Conservation (phyloP, 768 basidiomycete species). For the Saitozyma podzolica region DNA sequence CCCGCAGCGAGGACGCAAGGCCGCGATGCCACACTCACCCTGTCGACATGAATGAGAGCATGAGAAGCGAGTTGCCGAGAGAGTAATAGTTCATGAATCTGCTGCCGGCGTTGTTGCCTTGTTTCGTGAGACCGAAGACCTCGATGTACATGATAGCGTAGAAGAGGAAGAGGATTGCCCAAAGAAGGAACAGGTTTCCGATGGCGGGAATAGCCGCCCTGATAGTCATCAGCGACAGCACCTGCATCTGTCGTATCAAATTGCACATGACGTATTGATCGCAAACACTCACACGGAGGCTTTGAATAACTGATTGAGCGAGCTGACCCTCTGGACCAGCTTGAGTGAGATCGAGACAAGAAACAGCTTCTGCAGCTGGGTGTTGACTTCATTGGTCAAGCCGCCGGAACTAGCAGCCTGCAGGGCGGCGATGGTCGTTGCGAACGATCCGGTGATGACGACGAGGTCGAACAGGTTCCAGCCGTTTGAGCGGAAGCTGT, state of each 20-base stretch:
- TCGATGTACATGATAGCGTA: constrained; percentile 86
- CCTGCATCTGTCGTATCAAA: constrained; percentile 14
- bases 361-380: constrained; percentile 62
- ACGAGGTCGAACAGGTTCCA: constrained; percentile 92
- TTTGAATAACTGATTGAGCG: constrained; percentile 93
- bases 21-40: constrained; percentile 63
- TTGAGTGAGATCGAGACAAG: constrained; percentile 92
- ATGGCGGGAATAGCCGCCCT: constrained; percentile 87
- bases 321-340: constrained; percentile 81
- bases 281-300: constrained; percentile 72
- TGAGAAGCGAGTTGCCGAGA: constrained; percentile 75
- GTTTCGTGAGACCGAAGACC: constrained; percentile 87
- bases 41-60: constrained; percentile 88
- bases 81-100: constrained; percentile 74
- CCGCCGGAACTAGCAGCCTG: constrained; percentile 27
- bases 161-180: constrained; percentile 87
- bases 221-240: constrained; percentile 7
- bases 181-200: constrained; percentile 76
- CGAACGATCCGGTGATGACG: constrained; percentile 75
- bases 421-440: constrained; percentile 75
- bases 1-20: too few species aligned
- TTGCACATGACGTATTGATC: too few species aligned
- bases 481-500: constrained; percentile 79
- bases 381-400: constrained; percentile 27
- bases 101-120: constrained; percentile 66